Evolutionary conservation across 495 filamentous ascomycete genomes (phyloP).

Genomic region (Penicillium simplicissimum): DNA sequence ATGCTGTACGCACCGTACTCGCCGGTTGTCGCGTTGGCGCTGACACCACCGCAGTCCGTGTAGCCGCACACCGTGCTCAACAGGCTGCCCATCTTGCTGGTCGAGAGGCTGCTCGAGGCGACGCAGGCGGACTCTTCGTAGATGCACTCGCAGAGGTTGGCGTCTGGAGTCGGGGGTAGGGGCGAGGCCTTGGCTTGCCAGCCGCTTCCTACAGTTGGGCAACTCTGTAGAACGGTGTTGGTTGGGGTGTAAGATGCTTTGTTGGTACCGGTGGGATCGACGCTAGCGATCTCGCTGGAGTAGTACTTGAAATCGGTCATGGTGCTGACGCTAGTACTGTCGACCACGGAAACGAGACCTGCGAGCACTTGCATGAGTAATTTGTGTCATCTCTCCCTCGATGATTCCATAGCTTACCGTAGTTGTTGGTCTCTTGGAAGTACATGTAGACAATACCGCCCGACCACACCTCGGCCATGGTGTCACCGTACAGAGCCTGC

Average conservation of each 20-base stretch:
- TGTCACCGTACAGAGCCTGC: conserved; percentile 69
- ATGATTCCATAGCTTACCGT: conserved; percentile 53
- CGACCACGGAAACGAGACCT: conserved; percentile 71
- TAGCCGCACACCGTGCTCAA: conserved; percentile 75
- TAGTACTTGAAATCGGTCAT: conserved; percentile 75
- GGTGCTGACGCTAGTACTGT: conserved; percentile 56
- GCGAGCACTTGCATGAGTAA: background rate
- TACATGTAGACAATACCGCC: conserved; percentile 99
- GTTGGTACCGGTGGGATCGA: conserved; percentile 63
- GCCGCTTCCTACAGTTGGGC: conserved; percentile 61
- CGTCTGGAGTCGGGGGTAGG: conserved; percentile 80
- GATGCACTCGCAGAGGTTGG: conserved; percentile 81
- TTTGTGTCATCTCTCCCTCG: background rate
- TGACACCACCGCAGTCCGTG: conserved; percentile 69
- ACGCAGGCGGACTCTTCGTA: conserved; percentile 66
- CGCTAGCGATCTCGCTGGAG: conserved; percentile 66
- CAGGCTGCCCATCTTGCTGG: conserved; percentile 59
- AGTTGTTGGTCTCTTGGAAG: conserved; percentile 88
- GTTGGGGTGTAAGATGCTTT: conserved; percentile 71
- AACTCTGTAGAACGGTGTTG: conserved; percentile 70
- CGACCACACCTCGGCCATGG: conserved; percentile 86
- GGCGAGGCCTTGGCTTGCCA: conserved; percentile 67
- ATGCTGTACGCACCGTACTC: conserved; percentile 87
- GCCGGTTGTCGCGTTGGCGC: conserved; percentile 67
- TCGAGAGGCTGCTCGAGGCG: conserved; percentile 50